Evolutionary conservation across 2,329 filamentous ascomycete species (phyloP), one percentile per base, ranked within the genome.

Genomic region (Trichoderma simmonsii): DNA sequence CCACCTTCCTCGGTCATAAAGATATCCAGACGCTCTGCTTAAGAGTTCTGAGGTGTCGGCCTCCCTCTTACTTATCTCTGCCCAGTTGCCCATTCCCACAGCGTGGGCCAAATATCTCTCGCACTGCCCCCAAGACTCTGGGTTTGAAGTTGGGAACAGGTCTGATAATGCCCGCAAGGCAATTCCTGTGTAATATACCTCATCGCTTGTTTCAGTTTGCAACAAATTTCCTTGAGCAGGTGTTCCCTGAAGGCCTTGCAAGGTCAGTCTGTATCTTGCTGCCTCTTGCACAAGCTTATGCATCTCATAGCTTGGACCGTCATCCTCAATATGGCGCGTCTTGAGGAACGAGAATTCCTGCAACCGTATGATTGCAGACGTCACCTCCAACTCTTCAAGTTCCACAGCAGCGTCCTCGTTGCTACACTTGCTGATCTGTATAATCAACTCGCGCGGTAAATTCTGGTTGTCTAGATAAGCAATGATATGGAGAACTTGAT

Each of bases 321-420:
- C 36, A 18, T 18, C 36, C 15, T 43, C 36, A 43, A 4, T 18
- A 18, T 43, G 36, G 36, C 36, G 36, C 36, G 36, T 43, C 36
- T 4, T 43, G 36, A 43, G 36, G 3, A 43, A 43, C 15, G 36
- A 43, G 7, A 43, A 43, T 43, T 43, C 36, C 18, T 43, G 36
- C 36, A 43, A 4, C 3, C 36, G 36, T 0, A 43, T 43, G 36
- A 43, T 43, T 43, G 15, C 36, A 43, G 36, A 18, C 15, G 36
- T 9, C 36, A 43, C 36, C 15, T 43, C 36, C 0, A 43, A 3
- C 15, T 43, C 36, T 39, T 39, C 36, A 8, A 3, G 36, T 1
- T 18, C 36, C 15, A 18, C 18, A 0, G 15, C 1, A 0, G 36
- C 0, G 3, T 43, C 36, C 15, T 9, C 15, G 15, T 9, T 43